Percentiles rank a stretch among this genome's conserved stretches.
phyloP scores from a whole-genome alignment of 305 asterid species.

The Fraxinus xanthoxyloides region DNA sequence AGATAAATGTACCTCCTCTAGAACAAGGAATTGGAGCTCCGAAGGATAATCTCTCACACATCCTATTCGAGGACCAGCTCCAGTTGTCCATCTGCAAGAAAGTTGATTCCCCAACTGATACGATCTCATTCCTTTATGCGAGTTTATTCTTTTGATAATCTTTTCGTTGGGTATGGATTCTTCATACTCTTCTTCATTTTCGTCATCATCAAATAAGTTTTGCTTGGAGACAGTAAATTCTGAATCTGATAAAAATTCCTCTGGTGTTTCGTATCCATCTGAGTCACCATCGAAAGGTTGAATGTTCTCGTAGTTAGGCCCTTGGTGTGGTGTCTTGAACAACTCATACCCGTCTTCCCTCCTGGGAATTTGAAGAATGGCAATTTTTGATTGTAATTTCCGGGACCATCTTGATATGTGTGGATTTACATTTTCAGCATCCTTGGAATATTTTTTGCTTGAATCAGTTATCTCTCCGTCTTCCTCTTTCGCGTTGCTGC shows the following conservation, averaged over 20 bases:
- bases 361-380: constrained; percentile 57
- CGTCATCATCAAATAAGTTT: constrained; percentile 48
- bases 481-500: constrained; percentile 12
- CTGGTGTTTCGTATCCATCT: constrained; percentile 76
- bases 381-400: constrained; percentile 47
- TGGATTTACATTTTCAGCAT: constrained; percentile 29
- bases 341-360: constrained; percentile 35
- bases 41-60: constrained; percentile 84
- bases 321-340: constrained; percentile 42
- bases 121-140: constrained; percentile 65
- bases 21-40: constrained; percentile 68
- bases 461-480: constrained; percentile 18
- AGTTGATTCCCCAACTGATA: constrained; percentile 71
- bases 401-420: constrained; percentile 47
- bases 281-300: constrained; percentile 25
- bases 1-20: constrained; percentile 70
- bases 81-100: constrained; percentile 82
- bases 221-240: constrained; percentile 56
- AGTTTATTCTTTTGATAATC: constrained; percentile 61
- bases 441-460: constrained; percentile 31
- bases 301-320: background rate
- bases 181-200: constrained; percentile 38
- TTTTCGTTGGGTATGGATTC: constrained; percentile 52
- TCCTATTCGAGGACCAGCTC: constrained; percentile 91
- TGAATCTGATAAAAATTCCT: constrained; percentile 56